Evolutionary conservation across 2,329 filamentous ascomycete genomes (phyloP).

Genomic region (Clonostachys rosea): DNA sequence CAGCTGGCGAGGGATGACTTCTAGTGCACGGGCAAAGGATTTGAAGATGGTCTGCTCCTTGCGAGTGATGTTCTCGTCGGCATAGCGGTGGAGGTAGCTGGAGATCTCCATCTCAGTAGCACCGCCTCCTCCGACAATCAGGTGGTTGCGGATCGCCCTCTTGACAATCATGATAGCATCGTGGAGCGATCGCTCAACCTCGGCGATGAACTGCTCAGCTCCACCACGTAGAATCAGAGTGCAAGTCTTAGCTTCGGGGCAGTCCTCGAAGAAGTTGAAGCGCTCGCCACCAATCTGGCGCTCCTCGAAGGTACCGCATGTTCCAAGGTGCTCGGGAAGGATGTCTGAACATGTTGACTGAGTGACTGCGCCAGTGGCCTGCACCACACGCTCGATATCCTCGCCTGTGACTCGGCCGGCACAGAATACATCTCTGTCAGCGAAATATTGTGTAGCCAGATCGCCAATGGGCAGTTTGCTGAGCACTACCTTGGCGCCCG

Average conservation of each 20-base stretch:
- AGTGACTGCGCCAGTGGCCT: conserved; percentile 85
- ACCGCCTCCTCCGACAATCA: conserved; percentile 92
- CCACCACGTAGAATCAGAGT: conserved; percentile 92
- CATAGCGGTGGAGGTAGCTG: conserved; percentile 85
- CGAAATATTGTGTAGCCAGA: conserved; percentile 95
- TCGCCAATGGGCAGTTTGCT: conserved; percentile 97
- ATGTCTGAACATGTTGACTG: conserved; percentile 98
- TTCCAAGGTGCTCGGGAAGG: conserved; percentile 80
- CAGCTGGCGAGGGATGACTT: conserved; percentile 92
- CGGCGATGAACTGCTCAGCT: conserved; percentile 98
- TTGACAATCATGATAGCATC: conserved; percentile 99
- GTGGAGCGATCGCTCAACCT: conserved; percentile 95
- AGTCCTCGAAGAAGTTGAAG: conserved; percentile 98
- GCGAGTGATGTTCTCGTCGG: conserved; percentile 86
- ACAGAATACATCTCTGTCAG: conserved; percentile 97
- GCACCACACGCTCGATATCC: conserved; percentile 93
- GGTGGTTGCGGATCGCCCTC: conserved; percentile 90
- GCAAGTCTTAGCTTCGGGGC: conserved; percentile 93
- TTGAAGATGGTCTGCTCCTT: conserved; percentile 99
- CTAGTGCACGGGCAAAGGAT: conserved; percentile 93
- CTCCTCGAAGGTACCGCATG: conserved; percentile 88
- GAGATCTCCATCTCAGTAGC: conserved; percentile 96
- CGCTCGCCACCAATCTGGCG: conserved; percentile 95
- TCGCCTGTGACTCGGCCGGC: conserved; percentile 87
- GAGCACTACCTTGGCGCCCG: conserved; percentile 93